phyloP scores from a whole-genome alignment of 176 grass and related monocot species.

The Zea mays region Zm-B73-REFERENCE-NAM-5.0 NC_050096.1:42669001-42669500 shows the following conservation, averaged over 20 bases:
- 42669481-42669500: too few relatives aligned
- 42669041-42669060: conserved; percentile 39
- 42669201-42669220: conserved; percentile 3
- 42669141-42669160: neutral
- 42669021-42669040: conserved; percentile 4
- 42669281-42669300: conserved; percentile 1
- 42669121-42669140: conserved; percentile 27
- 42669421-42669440: neutral
- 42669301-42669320: neutral
- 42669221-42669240: conserved; percentile 20
- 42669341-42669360: neutral
- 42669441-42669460: too few relatives aligned
- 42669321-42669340: neutral
- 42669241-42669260: neutral
- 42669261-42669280: conserved; percentile 14
- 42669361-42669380: neutral
- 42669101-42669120: conserved; percentile 51
- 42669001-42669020: neutral
- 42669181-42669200: conserved; percentile 30
- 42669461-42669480: too few relatives aligned
- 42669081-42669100: conserved; percentile 48
- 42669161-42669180: neutral
- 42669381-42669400: neutral
- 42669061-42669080: conserved; percentile 5
- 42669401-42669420: too few relatives aligned